Percentiles rank a stretch among this genome's conserved stretches.
Conservation (phyloP, 148 eudicot species). For the Silene latifolia region DNA sequence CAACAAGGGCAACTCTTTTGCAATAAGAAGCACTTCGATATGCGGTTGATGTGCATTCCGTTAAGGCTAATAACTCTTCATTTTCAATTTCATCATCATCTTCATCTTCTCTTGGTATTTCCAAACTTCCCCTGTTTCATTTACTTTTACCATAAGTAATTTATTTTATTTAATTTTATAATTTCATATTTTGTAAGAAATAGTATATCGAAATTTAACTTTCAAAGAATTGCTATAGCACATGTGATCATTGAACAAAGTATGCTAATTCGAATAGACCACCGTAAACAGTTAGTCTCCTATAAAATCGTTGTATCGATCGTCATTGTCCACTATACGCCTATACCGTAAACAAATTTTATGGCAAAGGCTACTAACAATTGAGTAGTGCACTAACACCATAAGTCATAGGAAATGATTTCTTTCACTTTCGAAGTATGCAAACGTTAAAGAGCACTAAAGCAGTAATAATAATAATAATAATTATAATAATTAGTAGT, state of each 20-base stretch:
- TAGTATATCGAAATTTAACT: too few species aligned
- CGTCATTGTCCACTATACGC: too few species aligned
- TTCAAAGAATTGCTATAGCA: too few species aligned
- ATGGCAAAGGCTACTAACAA: not conserved
- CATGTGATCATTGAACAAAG: too few species aligned
- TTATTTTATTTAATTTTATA: too few species aligned
- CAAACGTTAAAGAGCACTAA: too few species aligned
- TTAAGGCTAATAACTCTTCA: slow-evolving; percentile 22
- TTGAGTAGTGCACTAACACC: not conserved
- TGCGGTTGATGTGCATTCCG: slow-evolving; percentile 36
- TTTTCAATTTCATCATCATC: slow-evolving; percentile 24
- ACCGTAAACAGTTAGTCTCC: not conserved
- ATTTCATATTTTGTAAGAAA: too few species aligned
- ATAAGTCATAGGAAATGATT: too few species aligned
- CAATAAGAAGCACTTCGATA: slow-evolving; percentile 53
- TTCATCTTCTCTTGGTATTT: slow-evolving; percentile 40
- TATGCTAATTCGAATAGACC: too few species aligned
- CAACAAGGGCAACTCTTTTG: slow-evolving; percentile 60
- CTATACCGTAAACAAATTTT: too few species aligned
- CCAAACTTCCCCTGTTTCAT: slow-evolving; percentile 47
- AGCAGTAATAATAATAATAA: not conserved
- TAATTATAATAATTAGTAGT: not conserved
- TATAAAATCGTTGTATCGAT: too few species aligned
- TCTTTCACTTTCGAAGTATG: too few species aligned
- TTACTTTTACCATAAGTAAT: not conserved